phyloP scores from a whole-genome alignment of 176 grass and related monocot species.

The Carex pumila region DNA sequence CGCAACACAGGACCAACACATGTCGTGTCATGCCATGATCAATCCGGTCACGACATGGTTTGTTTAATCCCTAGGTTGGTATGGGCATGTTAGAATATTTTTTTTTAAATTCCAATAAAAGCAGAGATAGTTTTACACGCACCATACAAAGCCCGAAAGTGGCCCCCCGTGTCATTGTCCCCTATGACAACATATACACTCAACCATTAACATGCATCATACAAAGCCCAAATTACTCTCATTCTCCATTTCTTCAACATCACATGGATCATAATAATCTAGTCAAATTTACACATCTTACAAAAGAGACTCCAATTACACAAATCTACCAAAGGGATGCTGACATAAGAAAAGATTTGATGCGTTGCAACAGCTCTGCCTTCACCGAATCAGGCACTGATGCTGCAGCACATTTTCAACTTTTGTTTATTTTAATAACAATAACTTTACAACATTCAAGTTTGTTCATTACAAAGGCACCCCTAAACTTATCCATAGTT shows the following conservation, averaged over 20 bases:
- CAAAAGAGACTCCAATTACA: neutral
- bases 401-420: conserved; percentile 39
- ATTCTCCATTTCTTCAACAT: neutral
- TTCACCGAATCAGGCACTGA: conserved; percentile 91
- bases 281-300: conserved; percentile 18
- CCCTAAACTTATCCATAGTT: neutral
- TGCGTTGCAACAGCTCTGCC: conserved; percentile 86
- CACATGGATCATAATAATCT: neutral
- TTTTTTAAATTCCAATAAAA: neutral
- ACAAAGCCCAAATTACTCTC: neutral
- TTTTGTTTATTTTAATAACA: neutral
- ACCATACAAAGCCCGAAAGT: neutral
- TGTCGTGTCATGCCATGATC: no score
- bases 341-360: conserved; percentile 76
- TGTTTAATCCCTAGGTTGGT: neutral
- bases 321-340: conserved; percentile 46
- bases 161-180: neutral
- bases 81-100: neutral
- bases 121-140: neutral
- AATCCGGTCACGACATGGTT: no score
- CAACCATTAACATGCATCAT: neutral
- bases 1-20: no score
- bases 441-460: neutral
- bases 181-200: neutral
- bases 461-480: neutral